These are phyloP conservation scores for Phytophthora megakarya DNA, from an alignment of 352 stramenopile species.

Conservation along the genomic window DNA sequence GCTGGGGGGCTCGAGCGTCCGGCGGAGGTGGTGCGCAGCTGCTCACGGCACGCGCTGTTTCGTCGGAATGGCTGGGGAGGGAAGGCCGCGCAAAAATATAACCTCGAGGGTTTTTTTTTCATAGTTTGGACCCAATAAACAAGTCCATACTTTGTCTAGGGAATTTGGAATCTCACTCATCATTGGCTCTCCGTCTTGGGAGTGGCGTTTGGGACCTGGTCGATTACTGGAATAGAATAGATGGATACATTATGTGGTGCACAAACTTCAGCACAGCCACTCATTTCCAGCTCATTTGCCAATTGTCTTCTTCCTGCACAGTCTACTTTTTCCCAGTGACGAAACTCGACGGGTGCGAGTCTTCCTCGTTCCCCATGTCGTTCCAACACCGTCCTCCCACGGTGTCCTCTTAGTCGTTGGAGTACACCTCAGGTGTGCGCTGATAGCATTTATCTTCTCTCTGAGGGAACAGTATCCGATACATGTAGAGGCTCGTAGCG, in stretches of 20 bases:
- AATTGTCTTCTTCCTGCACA: not conserved
- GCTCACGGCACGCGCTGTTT: too few relatives aligned
- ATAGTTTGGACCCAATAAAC: not conserved
- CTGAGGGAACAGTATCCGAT: conserved; percentile 48
- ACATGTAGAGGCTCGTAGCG: conserved; percentile 33
- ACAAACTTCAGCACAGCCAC: too few relatives aligned
- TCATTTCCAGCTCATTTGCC: not conserved
- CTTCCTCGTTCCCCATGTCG: conserved; percentile 29
- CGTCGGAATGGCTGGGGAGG: too few relatives aligned
- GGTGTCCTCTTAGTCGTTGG: conserved; percentile 46
- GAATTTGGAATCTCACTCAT: not conserved
- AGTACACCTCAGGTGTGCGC: conserved; percentile 72
- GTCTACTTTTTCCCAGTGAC: conserved; percentile 46
- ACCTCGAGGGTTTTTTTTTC: not conserved
- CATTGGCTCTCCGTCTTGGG: not conserved
- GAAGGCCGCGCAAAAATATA: too few relatives aligned
- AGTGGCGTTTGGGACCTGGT: too few relatives aligned
- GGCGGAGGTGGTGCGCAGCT: too few relatives aligned
- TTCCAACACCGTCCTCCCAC: conserved; percentile 53
- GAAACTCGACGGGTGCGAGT: conserved; percentile 28
- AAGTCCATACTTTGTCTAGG: not conserved
- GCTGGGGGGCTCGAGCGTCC: too few relatives aligned
- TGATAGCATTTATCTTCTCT: conserved; percentile 83
- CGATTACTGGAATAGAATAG: too few relatives aligned
- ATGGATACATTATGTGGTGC: too few relatives aligned